Evolutionary conservation across 2,329 filamentous ascomycete species (phyloP), one percentile per base, ranked within the genome.

Genomic region (Colletotrichum acutatum): DNA sequence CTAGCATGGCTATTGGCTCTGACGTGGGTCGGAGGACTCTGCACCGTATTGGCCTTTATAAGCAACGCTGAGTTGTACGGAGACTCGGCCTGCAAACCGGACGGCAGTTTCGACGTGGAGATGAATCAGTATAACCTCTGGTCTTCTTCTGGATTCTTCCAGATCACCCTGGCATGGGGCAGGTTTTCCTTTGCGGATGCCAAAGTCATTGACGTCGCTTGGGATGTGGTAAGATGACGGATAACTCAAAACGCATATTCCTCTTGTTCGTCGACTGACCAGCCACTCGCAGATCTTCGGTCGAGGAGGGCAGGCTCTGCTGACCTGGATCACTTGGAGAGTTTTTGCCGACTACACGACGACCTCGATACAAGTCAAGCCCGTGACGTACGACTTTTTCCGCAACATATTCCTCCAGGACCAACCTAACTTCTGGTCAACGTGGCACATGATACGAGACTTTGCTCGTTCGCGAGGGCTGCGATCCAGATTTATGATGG

Each of bases 361-460:
- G 8, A 69, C 76, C 2, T 78, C 77, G 0, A 80, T 81, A 74
- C 70, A 76, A 46, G 66, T 69, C 1, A 42, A 59, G 0, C 77
- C 78, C 1, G 66, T 80, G 5, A 80, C 80, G 1, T 81, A 80
- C 52, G 56, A 76, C 1, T 76, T 76, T 4, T 81, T 78, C 65
- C 77, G 75, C 61, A 65, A 72, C 0, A 61, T 77, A 3, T 80
- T 77, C 49, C 72, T 81, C 19, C 66, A 78, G 24, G 54, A 69
- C 0, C 70, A 76, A 3, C 76, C 78, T 4, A 74, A 73, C 1
- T 16, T 79, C 0, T 69, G 28, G 12, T 78, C 78, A 5, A 75
- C 68, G 1, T 73, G 66, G 8, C 67, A 69, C 22, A 30, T 79
- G 4, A 5, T 71, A 0, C 74, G 74, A 19, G 74, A 77, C 28